Percentiles rank a stretch among this genome's conserved stretches.
These are phyloP conservation scores for Globisporangium middletonii DNA, from an alignment of 352 stramenopile genomes.

Conservation along the genomic window DNA sequence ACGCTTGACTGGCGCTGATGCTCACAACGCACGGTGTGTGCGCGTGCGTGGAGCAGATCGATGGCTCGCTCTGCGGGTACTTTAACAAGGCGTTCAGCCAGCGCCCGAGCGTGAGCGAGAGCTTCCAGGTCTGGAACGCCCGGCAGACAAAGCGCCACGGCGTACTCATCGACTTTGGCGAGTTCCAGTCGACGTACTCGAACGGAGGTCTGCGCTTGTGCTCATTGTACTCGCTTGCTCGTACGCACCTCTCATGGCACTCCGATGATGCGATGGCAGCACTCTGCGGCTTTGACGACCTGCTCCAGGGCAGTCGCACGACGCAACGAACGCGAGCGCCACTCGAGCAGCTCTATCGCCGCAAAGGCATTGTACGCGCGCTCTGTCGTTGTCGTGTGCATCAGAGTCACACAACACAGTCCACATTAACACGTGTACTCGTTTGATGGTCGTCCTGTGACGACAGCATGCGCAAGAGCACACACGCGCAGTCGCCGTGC, in stretches of 20 bases:
- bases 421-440: slow-evolving; percentile 14
- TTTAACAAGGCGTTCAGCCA: slow-evolving; percentile 58
- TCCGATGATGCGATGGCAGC: slow-evolving; percentile 13
- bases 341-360: slow-evolving; percentile 7
- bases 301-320: slow-evolving; percentile 11
- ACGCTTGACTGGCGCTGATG: background rate
- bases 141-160: slow-evolving; percentile 32
- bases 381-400: background rate
- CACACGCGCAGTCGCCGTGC: slow-evolving; percentile 21
- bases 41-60: slow-evolving; percentile 23
- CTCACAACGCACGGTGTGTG: background rate
- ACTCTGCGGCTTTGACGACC: slow-evolving; percentile 55
- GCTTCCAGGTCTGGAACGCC: slow-evolving; percentile 45
- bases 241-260: background rate
- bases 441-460: background rate
- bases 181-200: slow-evolving; percentile 50
- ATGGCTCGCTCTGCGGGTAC: slow-evolving; percentile 67
- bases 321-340: background rate
- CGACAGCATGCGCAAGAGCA: slow-evolving; percentile 30
- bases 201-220: slow-evolving; percentile 26
- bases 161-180: slow-evolving; percentile 59
- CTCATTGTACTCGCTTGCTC: background rate
- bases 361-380: slow-evolving; percentile 29
- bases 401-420: slow-evolving; percentile 5
- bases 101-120: slow-evolving; percentile 24